Evolutionary conservation across 176 grass and related monocot species (phyloP), one percentile per base, ranked within the genome.

Genomic region (Musa acuminata): DNA sequence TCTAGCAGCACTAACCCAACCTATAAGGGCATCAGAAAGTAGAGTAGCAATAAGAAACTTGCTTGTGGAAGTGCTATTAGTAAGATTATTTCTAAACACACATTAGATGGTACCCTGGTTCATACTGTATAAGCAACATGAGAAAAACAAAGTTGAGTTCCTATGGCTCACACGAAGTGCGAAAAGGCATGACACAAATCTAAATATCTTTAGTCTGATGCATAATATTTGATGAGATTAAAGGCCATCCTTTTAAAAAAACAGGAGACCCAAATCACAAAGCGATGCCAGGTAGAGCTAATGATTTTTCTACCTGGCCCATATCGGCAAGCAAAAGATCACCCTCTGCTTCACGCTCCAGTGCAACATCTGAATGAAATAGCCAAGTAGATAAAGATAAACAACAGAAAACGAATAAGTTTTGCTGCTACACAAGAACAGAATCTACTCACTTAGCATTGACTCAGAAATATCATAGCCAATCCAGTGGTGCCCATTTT

Each of bases 381-480:
- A 2, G 16, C n/a, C 17, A 51, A 24, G 20, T 50, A 14, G 25
- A 55, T 23, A 53, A 58, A 51, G 64, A 23, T 64, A 77, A 57
- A 11, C 2, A 74, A 75, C 11, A 49, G 9, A 62, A 54, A 1
- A 11, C 80, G 17, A 35, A 54, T 0, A 55, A 35, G 1, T 9
- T 74, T 29, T 59, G 77, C 83, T 84, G 50, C 89, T 55, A 8
- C 51, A 67, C 1, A 19, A 82, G 17, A 20, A 51, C 3, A 5
- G 8, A 51, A 70, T 50, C 67, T 67, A 79, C 85, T 86, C 66
- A 98, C 94, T 86, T 26, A 91, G 90, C 94, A 98, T 98, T 22
- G 88, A 98, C 76, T 73, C 73, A 9, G 94, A 98, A 85, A 98
- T 91, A 80, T 98, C 94, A 60, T 85, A 98, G 7, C 94, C 94